Conservation (phyloP, 2,329 filamentous ascomycete species). For the Podosphaera fusca region DNA sequence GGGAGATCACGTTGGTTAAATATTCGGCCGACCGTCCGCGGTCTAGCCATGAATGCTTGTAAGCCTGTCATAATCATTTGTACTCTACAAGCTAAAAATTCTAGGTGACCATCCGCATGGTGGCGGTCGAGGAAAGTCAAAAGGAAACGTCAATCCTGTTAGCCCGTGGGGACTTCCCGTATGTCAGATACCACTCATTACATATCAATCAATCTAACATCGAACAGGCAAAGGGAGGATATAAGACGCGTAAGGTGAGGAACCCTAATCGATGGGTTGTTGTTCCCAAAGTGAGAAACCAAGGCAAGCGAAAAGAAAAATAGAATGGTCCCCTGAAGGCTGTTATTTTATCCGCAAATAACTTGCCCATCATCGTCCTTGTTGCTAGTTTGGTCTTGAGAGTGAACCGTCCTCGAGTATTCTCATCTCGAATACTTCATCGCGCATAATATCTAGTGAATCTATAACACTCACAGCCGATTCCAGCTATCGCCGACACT, state of each 20-base stretch:
- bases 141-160: slow-evolving; percentile 88
- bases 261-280: slow-evolving; percentile 89
- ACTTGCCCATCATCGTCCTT: no score
- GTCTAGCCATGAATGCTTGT: slow-evolving; percentile 96
- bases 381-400: no score
- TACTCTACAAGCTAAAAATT: slow-evolving; percentile 7
- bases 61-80: slow-evolving; percentile 14
- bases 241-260: slow-evolving; percentile 73
- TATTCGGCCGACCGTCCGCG: slow-evolving; percentile 83
- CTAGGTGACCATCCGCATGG: slow-evolving; percentile 85
- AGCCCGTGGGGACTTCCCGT: slow-evolving; percentile 93
- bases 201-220: slow-evolving; percentile 12
- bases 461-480: no score
- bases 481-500: no score
- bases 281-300: slow-evolving; percentile 59
- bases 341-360: no score
- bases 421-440: no score
- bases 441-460: no score
- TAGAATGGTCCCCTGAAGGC: slow-evolving; percentile 11
- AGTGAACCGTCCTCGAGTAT: no score
- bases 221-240: slow-evolving; percentile 51
- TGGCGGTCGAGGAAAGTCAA: slow-evolving; percentile 97
- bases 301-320: slow-evolving; percentile 66
- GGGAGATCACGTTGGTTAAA: slow-evolving; percentile 84
- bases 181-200: slow-evolving; percentile 20